These are phyloP conservation scores for Lachnellula willkommii DNA, from an alignment of 2,329 filamentous ascomycete genomes.

Conservation along the genomic window DNA sequence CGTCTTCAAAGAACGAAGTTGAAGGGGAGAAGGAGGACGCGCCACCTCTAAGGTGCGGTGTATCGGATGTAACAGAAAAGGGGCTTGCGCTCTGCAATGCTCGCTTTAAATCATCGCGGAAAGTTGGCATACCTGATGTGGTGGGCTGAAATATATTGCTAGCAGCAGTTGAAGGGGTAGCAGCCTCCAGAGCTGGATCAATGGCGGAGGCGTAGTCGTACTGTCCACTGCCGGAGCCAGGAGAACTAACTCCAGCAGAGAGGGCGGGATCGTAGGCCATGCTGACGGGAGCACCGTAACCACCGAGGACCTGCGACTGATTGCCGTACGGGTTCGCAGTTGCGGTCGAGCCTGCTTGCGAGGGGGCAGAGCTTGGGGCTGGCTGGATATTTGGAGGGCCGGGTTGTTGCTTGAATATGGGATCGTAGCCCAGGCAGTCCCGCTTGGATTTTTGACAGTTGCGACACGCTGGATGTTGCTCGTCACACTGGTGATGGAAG, in stretches of 20 bases:
- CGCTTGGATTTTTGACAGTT: slow-evolving; percentile 87
- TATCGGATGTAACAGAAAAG: slow-evolving; percentile 35
- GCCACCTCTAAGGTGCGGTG: slow-evolving; percentile 47
- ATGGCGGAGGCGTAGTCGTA: slow-evolving; percentile 57
- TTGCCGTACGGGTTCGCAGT: slow-evolving; percentile 41
- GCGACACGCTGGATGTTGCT: slow-evolving; percentile 86
- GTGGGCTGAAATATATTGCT: slow-evolving; percentile 16
- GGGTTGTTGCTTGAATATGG: slow-evolving; percentile 69
- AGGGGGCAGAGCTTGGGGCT: slow-evolving; percentile 46
- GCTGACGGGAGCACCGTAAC: slow-evolving; percentile 34
- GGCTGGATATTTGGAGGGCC: slow-evolving; percentile 69
- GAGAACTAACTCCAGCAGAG: slow-evolving; percentile 38
- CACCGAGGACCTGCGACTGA: slow-evolving; percentile 41
- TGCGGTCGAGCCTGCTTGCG: slow-evolving; percentile 22
- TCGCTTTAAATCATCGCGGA: slow-evolving; percentile 27
- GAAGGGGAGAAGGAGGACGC: slow-evolving; percentile 37
- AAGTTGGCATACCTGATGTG: slow-evolving; percentile 29
- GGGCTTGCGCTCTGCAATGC: slow-evolving; percentile 32
- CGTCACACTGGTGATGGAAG: slow-evolving; percentile 69
- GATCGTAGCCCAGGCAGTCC: slow-evolving; percentile 80
- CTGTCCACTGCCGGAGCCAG: slow-evolving; percentile 40
- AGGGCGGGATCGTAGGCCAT: slow-evolving; percentile 31
- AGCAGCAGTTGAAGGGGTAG: slow-evolving; percentile 27
- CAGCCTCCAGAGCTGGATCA: slow-evolving; percentile 59
- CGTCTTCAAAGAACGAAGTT: slow-evolving; percentile 28